Conservation (phyloP, 2,329 filamentous ascomycete species). For the Diaporthe helianthi region DNA sequence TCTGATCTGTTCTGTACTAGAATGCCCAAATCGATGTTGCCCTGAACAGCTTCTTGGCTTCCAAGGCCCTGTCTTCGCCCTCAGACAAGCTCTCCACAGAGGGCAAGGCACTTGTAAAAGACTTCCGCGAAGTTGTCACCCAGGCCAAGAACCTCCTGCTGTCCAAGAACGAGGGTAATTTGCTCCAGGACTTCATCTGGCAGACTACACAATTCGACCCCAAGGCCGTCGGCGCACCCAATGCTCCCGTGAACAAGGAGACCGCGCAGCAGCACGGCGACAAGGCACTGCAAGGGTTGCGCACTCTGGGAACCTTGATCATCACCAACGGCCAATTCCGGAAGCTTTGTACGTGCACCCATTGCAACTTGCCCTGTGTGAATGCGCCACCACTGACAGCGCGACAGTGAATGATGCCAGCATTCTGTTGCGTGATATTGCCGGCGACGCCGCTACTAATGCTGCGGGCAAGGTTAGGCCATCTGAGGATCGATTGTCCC, state of each 20-base stretch:
- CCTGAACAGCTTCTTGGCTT: conserved; percentile 84
- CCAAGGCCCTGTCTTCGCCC: conserved; percentile 72
- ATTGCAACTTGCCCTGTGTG: background rate
- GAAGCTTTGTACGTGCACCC: conserved; percentile 73
- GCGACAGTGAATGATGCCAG: conserved; percentile 74
- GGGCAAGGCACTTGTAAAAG: conserved; percentile 78
- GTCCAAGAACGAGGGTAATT: conserved; percentile 92
- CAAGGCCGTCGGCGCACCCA: conserved; percentile 66
- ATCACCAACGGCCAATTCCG: conserved; percentile 97
- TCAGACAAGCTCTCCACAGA: conserved; percentile 81
- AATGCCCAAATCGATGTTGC: conserved; percentile 97
- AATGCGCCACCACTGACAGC: conserved; percentile 30
- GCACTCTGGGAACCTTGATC: conserved; percentile 85
- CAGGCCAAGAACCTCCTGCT: conserved; percentile 85
- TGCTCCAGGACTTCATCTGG: conserved; percentile 97
- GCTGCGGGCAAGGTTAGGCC: conserved; percentile 79
- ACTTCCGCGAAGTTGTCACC: conserved; percentile 80
- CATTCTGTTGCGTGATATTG: conserved; percentile 86
- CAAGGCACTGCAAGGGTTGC: conserved; percentile 81
- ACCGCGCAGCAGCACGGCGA: conserved; percentile 83
- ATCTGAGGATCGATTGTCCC: conserved; percentile 74
- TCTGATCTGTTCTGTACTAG: conserved; percentile 49
- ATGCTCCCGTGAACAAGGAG: conserved; percentile 75
- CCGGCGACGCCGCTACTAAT: conserved; percentile 84
- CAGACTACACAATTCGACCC: conserved; percentile 80